Percentiles rank a stretch among this genome's conserved stretches.
phyloP scores from a whole-genome alignment of 441 rosid genomes.

The Populus hybrid region DNA sequence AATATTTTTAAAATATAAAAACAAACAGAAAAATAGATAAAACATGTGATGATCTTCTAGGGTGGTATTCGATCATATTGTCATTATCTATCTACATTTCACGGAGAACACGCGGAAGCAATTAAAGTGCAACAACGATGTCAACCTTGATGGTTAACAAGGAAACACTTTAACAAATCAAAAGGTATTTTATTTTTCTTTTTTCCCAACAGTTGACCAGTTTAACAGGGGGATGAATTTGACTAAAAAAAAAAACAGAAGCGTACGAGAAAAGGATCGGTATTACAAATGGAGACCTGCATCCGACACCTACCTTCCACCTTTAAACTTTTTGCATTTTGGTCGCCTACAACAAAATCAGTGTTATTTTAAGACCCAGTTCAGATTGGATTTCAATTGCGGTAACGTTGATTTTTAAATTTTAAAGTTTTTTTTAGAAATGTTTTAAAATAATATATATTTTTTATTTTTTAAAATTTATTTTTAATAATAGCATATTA shows the following conservation, averaged over 20 bases:
- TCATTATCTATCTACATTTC: neutral
- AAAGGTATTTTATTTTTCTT: neutral
- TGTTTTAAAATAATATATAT: too few species aligned
- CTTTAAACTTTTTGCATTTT: too few species aligned
- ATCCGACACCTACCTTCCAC: too few species aligned
- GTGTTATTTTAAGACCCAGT: too few species aligned
- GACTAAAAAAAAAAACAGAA: neutral
- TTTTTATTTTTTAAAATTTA: too few species aligned
- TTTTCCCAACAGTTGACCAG: neutral
- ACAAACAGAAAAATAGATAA: too few species aligned
- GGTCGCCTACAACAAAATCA: too few species aligned
- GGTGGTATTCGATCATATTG: neutral
- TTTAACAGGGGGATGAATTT: neutral
- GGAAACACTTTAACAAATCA: neutral
- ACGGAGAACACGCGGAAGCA: neutral
- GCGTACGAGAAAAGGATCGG: neutral
- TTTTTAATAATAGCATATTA: fast-evolving
- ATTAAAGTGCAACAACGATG: neutral
- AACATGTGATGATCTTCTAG: neutral
- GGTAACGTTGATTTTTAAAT: too few species aligned
- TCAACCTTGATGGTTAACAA: neutral
- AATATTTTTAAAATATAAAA: too few species aligned
- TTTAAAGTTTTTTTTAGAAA: too few species aligned
- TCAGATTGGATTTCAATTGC: too few species aligned
- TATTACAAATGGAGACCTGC: neutral